Evolutionary conservation across 176 grass and related monocot genomes (phyloP), one percentile per base, ranked within the genome.

Genomic region (Pontederia crassipes): DNA sequence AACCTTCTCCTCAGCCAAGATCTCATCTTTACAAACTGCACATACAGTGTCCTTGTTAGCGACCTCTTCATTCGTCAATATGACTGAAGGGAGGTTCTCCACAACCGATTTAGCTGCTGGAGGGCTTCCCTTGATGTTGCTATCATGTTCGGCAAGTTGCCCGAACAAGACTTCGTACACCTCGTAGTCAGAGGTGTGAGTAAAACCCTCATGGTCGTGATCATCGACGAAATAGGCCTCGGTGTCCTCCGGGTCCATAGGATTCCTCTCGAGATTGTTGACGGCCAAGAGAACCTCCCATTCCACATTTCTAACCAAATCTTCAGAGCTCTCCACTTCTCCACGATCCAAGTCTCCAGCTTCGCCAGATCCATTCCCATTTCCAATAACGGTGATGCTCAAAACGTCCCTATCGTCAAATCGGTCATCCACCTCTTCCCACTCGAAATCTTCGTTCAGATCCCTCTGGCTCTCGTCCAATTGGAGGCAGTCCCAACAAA

Each of bases 271-370:
- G 18, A 85, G 65, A 76, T 54, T 91, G 58, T 88, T 90, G 46
- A 83, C 76, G 8, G 87, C 78, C 49, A 91, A 35, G 64, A 91
- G 84, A 59, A 91, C 78, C 80, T 97, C 92, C 84, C 76, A 87
- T 53, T 88, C 81, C 17, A 91, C 73, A 73, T 83, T 69, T 53
- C 71, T 58, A 57, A 75, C 49, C 2, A 13, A 48, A 12, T 54
- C 65, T 27, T 65, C 58, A 45, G 58, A 60, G 28, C 58, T 60
- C 10, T 40, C 58, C 58, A 12, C 15, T 8, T 40, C 79, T 24
- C 74, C 83, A 10, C 61, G 35, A 10, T 76, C 66, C 4, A 62
- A 52, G 16, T 68, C 49, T 16, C 62, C 57, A 14, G 16, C 51
- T 24, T 24, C 76, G 8, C 75, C 47, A 17, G 10, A 73, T 68